Evolutionary conservation across 2,329 filamentous ascomycete species (phyloP).

Genomic region (Pseudomassariella vexata): DNA sequence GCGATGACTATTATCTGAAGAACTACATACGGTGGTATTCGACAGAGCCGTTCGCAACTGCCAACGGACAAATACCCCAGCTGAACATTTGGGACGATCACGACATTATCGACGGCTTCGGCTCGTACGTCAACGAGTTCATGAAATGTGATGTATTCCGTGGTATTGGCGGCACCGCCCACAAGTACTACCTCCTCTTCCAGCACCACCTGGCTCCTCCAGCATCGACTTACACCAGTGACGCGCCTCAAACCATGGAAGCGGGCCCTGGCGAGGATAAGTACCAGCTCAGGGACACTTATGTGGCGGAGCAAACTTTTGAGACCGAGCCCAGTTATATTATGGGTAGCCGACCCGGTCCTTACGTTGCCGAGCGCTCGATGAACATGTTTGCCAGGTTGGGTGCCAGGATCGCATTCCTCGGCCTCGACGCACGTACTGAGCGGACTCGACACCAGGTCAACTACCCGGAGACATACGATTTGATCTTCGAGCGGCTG

Average conservation of each 20-base stretch:
- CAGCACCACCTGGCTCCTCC: slow-evolving; percentile 90
- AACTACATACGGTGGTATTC: slow-evolving; percentile 84
- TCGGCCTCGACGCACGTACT: slow-evolving; percentile 88
- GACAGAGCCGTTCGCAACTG: slow-evolving; percentile 76
- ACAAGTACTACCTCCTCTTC: slow-evolving; percentile 98
- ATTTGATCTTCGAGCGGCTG: slow-evolving; percentile 73
- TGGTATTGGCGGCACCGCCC: slow-evolving; percentile 84
- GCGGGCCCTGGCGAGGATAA: slow-evolving; percentile 60
- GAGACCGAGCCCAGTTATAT: slow-evolving; percentile 68
- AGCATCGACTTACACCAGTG: slow-evolving; percentile 75
- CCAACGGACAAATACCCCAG: slow-evolving; percentile 89
- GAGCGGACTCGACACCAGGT: slow-evolving; percentile 92
- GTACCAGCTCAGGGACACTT: slow-evolving; percentile 68
- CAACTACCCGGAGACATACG: slow-evolving; percentile 89
- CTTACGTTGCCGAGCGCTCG: slow-evolving; percentile 85
- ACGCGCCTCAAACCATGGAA: slow-evolving; percentile 51
- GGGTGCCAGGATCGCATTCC: slow-evolving; percentile 74
- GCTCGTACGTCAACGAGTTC: slow-evolving; percentile 88
- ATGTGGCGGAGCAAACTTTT: slow-evolving; percentile 47
- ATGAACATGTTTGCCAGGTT: slow-evolving; percentile 82
- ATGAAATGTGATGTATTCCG: slow-evolving; percentile 91
- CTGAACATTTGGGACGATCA: slow-evolving; percentile 99
- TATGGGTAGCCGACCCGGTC: slow-evolving; percentile 68
- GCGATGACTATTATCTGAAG: slow-evolving; percentile 87
- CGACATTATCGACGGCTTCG: slow-evolving; percentile 88